Percentiles rank a stretch among this genome's conserved stretches.
phyloP scores from a whole-genome alignment of 805 yeast species.

The Ogataea methylovora region DNA sequence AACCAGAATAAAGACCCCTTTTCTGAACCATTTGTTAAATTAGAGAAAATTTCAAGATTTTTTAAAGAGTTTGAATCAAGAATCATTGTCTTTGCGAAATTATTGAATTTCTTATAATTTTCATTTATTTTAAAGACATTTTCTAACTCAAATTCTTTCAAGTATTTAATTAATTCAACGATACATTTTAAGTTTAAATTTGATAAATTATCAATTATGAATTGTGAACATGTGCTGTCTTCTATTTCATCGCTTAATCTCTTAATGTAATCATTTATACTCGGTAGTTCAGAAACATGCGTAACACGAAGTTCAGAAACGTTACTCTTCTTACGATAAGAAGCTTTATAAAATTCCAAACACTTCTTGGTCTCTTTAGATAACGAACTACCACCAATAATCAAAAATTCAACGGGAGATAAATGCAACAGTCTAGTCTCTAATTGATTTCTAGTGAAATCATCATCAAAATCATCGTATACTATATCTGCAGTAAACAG shows the following conservation, averaged over 20 bases:
- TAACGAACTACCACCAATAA: conserved; percentile 28
- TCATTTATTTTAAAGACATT: conserved; percentile 43
- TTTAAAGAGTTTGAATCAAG: conserved; percentile 59
- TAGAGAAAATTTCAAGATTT: conserved; percentile 68
- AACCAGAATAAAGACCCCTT: conserved; percentile 76
- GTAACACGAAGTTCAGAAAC: no score
- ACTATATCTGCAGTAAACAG: conserved; percentile 71
- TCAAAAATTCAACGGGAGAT: conserved; percentile 68
- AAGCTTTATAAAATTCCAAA: not conserved
- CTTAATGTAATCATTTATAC: no score
- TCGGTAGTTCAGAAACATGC: no score
- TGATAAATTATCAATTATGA: conserved; percentile 10
- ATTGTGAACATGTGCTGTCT: no score
- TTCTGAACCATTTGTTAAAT: conserved; percentile 45
- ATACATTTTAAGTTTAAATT: conserved; percentile 21
- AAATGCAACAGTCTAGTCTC: conserved; percentile 70
- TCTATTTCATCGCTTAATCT: no score
- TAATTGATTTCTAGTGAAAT: conserved; percentile 46
- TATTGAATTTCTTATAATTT: conserved; percentile 37
- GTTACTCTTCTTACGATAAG: no score
- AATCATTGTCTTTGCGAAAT: conserved; percentile 43
- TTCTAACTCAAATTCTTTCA: conserved; percentile 57
- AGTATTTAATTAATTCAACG: conserved; percentile 40
- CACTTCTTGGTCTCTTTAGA: conserved; percentile 23
- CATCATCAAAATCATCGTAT: conserved; percentile 64